phyloP scores from a whole-genome alignment of 2,329 filamentous ascomycete genomes.

The Catunica adiposa region DNA sequence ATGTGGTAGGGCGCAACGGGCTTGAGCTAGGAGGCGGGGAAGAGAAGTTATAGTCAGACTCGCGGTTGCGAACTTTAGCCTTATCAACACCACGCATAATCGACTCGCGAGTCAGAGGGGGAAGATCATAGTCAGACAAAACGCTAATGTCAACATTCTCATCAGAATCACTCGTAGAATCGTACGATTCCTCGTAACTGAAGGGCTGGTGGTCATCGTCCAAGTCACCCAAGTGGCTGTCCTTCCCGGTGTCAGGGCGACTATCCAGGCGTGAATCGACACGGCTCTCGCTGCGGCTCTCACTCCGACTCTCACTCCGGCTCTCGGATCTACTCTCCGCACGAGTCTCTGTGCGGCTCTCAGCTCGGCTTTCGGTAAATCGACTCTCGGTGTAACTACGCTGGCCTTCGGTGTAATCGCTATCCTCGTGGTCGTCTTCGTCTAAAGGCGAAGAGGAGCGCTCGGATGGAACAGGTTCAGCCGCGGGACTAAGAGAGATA shows the following conservation, averaged over 20 bases:
- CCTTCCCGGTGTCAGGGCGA: not conserved
- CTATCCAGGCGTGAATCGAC: not conserved
- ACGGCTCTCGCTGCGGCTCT: not conserved
- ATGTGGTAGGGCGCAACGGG: conserved; percentile 31
- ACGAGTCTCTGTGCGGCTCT: not conserved
- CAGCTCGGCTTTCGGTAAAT: not conserved
- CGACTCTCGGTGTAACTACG: not conserved
- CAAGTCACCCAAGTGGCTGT: conserved; percentile 1
- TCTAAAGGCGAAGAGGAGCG: conserved; percentile 4
- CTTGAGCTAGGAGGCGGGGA: conserved; percentile 43
- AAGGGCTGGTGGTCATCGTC: conserved; percentile 2
- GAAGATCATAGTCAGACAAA: conserved; percentile 47
- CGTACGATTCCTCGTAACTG: conserved; percentile 8
- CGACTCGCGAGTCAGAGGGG: conserved; percentile 78
- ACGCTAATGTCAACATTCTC: conserved; percentile 37
- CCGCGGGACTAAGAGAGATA: not conserved
- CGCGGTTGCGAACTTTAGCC: conserved; percentile 35
- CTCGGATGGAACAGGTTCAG: conserved; percentile 1
- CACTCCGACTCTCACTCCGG: not conserved
- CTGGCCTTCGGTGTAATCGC: not conserved
- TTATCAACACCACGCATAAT: conserved; percentile 79
- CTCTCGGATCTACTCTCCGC: not conserved
- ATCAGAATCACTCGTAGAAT: conserved; percentile 12
- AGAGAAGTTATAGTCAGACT: conserved; percentile 48
- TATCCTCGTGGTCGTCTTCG: not conserved